These are phyloP conservation scores for Lachnellula hyalina DNA, from an alignment of 2,329 filamentous ascomycete species.

Conservation along the genomic window DNA sequence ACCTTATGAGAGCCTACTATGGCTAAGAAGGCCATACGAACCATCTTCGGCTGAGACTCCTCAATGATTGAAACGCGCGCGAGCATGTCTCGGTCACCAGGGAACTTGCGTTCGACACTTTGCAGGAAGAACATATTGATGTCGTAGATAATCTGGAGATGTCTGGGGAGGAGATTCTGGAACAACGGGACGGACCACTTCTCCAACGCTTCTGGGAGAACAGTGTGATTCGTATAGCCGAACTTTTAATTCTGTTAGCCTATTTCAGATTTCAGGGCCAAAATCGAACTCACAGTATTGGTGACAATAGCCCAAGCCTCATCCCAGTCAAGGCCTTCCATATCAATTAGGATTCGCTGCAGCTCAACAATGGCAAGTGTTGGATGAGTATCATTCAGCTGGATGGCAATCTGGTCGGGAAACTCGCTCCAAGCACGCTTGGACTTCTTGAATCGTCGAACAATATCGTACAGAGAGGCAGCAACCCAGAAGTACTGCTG, in stretches of 20 bases:
- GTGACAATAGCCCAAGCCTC: slow-evolving; percentile 80
- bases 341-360: slow-evolving; percentile 84
- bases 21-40: slow-evolving; percentile 93
- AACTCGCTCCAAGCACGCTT: slow-evolving; percentile 89
- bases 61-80: slow-evolving; percentile 92
- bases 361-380: slow-evolving; percentile 94
- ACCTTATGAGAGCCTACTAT: slow-evolving; percentile 98
- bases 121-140: slow-evolving; percentile 96
- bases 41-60: slow-evolving; percentile 94
- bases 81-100: slow-evolving; percentile 82
- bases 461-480: slow-evolving; percentile 91
- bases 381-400: slow-evolving; percentile 96
- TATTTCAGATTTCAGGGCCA: neutral
- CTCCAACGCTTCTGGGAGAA: slow-evolving; percentile 92
- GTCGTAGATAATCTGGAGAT: slow-evolving; percentile 96
- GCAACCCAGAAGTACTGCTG: slow-evolving; percentile 99
- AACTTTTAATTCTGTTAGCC: slow-evolving; percentile 43
- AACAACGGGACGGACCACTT: slow-evolving; percentile 95
- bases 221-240: slow-evolving; percentile 97
- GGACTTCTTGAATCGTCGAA: slow-evolving; percentile 96
- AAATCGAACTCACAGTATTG: slow-evolving; percentile 47
- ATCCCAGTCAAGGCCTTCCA: slow-evolving; percentile 90
- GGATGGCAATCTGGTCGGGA: slow-evolving; percentile 90
- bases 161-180: slow-evolving; percentile 87
- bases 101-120: slow-evolving; percentile 82